Conservation (phyloP, 2,329 filamentous ascomycete species). For the Ustulina deusta region DNA sequence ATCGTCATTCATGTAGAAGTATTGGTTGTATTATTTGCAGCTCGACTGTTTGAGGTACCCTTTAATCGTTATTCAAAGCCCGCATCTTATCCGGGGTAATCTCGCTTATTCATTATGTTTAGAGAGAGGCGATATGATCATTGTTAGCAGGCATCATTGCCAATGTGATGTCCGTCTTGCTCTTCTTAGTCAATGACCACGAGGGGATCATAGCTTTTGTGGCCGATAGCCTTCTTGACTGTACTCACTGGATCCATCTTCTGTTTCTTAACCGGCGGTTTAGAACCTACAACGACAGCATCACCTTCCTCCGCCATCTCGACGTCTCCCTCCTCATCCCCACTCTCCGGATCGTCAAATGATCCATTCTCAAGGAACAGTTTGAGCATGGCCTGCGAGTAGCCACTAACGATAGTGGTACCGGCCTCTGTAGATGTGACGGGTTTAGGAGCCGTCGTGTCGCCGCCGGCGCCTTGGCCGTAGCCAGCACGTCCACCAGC, state of each 20-base stretch:
- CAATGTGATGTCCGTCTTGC: not conserved
- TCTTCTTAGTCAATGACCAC: slow-evolving; percentile 62
- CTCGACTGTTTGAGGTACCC: not conserved
- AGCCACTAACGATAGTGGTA: slow-evolving; percentile 65
- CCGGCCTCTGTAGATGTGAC: slow-evolving; percentile 59
- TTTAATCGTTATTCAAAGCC: not conserved
- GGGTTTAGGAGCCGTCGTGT: slow-evolving; percentile 60
- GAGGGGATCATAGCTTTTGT: slow-evolving; percentile 68
- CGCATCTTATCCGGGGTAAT: not conserved
- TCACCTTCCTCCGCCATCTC: slow-evolving; percentile 55
- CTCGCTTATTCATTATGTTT: not conserved
- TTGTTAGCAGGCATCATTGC: not conserved
- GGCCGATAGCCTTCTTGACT: slow-evolving; percentile 64
- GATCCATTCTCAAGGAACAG: slow-evolving; percentile 64
- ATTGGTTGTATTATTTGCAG: not conserved
- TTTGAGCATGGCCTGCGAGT: slow-evolving; percentile 69
- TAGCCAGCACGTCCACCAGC: slow-evolving; percentile 55
- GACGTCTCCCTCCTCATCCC: slow-evolving; percentile 50
- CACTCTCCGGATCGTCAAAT: slow-evolving; percentile 57
- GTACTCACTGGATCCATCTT: slow-evolving; percentile 59
- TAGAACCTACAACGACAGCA: slow-evolving; percentile 54
- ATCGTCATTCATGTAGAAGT: too few species aligned
- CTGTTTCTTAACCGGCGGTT: slow-evolving; percentile 51
- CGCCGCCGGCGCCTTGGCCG: slow-evolving; percentile 30
- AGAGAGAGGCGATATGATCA: not conserved